Evolutionary conservation across 306 rosid species (phyloP).

Genomic region (Vigna hirtella): DNA sequence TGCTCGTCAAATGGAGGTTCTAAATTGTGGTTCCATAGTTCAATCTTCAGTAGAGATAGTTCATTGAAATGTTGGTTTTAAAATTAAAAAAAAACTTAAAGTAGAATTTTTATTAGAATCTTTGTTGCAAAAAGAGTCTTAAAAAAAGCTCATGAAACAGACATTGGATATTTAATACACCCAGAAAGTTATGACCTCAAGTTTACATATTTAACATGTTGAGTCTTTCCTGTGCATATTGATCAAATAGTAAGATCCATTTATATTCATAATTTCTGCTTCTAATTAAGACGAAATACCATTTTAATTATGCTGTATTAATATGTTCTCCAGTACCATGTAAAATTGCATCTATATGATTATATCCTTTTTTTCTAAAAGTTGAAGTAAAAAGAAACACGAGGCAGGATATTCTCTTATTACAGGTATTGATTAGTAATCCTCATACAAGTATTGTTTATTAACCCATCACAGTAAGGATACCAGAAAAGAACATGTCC

Average conservation of each 20-base stretch:
- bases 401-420: not conserved
- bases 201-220: not conserved
- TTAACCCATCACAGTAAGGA: not conserved
- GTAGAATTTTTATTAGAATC: slow-evolving; percentile 5
- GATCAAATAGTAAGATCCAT: not conserved
- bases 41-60: not conserved
- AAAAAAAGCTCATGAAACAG: not conserved
- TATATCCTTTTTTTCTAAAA: not conserved
- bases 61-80: slow-evolving; percentile 9
- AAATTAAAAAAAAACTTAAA: not conserved
- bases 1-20: not conserved
- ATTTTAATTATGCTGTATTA: slow-evolving; percentile 15
- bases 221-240: slow-evolving; percentile 5
- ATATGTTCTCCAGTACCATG: not conserved
- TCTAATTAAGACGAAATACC: not conserved
- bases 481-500: too few species aligned
- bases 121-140: not conserved
- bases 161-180: not conserved
- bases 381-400: not conserved
- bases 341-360: not conserved
- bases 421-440: slow-evolving; percentile 24
- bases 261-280: slow-evolving; percentile 11
- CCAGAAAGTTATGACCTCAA: not conserved
- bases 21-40: not conserved
- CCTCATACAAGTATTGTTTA: not conserved